Evolutionary conservation across 2,329 filamentous ascomycete genomes (phyloP), one percentile per base, ranked within the genome.

Genomic region (Sclerotiophoma versabilis): DNA sequence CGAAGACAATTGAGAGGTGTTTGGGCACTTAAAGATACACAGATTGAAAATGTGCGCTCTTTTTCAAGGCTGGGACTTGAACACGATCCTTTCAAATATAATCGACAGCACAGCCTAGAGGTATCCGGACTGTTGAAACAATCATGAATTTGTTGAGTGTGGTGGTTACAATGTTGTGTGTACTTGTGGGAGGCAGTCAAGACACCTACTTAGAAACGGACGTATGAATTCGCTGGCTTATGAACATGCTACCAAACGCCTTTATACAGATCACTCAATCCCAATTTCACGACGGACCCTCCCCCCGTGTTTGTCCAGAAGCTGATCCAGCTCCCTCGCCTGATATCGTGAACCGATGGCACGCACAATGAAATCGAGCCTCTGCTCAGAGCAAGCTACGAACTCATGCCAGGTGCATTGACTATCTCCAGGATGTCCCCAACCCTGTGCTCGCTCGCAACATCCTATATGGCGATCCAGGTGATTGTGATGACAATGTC

Each of bases 391-490:
- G 9, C 2, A 25, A 43, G 17, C 39, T 33, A n/a, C 17, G n/a
- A 27, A 7, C 12, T 38, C 19, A 10, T 23, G 23, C 14, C 17
- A n/a, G 32, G 11, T 11, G 26, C 30, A 12, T 26, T 17, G 19
- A 25, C 20, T 4, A 26, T 10, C 36, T 11, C 7, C 36, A 23
- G 14, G 8, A 22, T 25, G 14, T 19, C 12, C 15, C 20, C 12
- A 41, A 15, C 3, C 25, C 22, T 23, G 15, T n/a, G 14, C 19
- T 19, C 33, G 25, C 34, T 46, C 36, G 29, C 27, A 34, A 36
- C 29, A 29, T 19, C 19, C 52, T 71, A 73, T 50, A 73, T 62
- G n/a, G 66, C 87, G 63, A 95, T 86, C 91, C 91, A 95, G 73
- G 93, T 90, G 65, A 83, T 73, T 48, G 71, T 76, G 25, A 82